Base-by-base conservation (phyloP, 306 rosid species). In the Medicago arabica region DNA sequence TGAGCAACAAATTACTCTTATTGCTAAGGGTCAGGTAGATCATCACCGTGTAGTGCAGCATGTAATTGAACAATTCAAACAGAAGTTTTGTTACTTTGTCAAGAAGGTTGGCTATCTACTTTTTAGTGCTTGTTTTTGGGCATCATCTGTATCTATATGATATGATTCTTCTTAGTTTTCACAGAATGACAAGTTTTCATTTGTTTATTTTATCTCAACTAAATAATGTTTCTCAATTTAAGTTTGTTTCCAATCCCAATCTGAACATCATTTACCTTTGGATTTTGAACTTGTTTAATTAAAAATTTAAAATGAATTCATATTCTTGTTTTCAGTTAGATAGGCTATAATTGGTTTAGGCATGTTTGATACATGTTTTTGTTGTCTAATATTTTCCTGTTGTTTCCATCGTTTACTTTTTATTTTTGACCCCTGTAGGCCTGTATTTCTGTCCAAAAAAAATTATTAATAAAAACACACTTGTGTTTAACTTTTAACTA, bases 1-100 rank as follows among this genome's bases (percentile, higher is more conserved):
- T n/a, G 98, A 94, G 92, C 98, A 94, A 71, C 98, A 94, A 83
- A 92, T 94, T 72, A 90, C 93, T 78, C 96, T 90, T 74, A 85
- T 94, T 83, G 96, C 98, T 31, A 88, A 67, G 90, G 97, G 97
- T 49, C 96, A 92, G 87, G 86, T 83, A 64, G 93, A 94, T 80
- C 97, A 94, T 80, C 80, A 14, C 76, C 81, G 43, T 76, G 97
- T 94, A 60, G 94, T 94, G 82, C 93, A 87, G 84, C 97, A 90
- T 89, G 98, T 89, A 47, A 78, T 94, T 13, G 92, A 84, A 69
- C 98, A 92, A 74, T 94, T 94, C 93, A 89, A 39, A 76, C 90
- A 94, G 82, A 94, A 94, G 81, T 94, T 80, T 82, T 81, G 86
- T 85, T 94, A 92, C 83, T 94, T 94, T 72, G 96, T 90, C 66